Evolutionary conservation across 2,329 filamentous ascomycete species (phyloP).

Genomic region (Rhinocladiella similis): DNA sequence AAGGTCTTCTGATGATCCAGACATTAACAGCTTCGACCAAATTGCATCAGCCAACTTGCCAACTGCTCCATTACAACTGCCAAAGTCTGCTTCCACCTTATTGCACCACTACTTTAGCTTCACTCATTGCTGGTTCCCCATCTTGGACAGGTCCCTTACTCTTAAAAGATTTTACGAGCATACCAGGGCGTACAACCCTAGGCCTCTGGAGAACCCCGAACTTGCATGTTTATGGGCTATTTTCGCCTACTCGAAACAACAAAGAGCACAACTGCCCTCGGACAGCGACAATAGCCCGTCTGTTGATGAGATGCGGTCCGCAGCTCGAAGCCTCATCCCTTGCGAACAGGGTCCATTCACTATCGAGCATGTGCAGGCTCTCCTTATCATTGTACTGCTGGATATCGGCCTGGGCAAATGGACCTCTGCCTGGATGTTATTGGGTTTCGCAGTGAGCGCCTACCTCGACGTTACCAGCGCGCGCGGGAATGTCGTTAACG

Average conservation of each 20-base stretch:
- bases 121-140: constrained; percentile 61
- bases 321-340: constrained; percentile 36
- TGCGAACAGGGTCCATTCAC: constrained; percentile 41
- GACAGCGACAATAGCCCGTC: not conserved
- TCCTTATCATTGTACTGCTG: constrained; percentile 49
- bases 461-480: constrained; percentile 37
- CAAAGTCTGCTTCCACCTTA: constrained; percentile 52
- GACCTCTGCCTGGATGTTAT: constrained; percentile 54
- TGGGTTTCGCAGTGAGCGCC: constrained; percentile 54
- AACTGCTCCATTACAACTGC: constrained; percentile 37
- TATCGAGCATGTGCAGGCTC: constrained; percentile 45
- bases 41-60: not conserved
- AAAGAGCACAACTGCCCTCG: not conserved
- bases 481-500: not conserved
- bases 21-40: not conserved
- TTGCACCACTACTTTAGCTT: constrained; percentile 60
- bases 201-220: constrained; percentile 22
- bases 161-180: constrained; percentile 56
- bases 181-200: constrained; percentile 27
- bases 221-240: constrained; percentile 47
- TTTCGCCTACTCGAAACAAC: constrained; percentile 39
- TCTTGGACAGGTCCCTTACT: constrained; percentile 59
- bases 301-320: constrained; percentile 23
- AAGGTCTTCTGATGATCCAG: not conserved
- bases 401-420: constrained; percentile 50